phyloP scores from a whole-genome alignment of 331 rosid species.

The Ulmus americana region DNA sequence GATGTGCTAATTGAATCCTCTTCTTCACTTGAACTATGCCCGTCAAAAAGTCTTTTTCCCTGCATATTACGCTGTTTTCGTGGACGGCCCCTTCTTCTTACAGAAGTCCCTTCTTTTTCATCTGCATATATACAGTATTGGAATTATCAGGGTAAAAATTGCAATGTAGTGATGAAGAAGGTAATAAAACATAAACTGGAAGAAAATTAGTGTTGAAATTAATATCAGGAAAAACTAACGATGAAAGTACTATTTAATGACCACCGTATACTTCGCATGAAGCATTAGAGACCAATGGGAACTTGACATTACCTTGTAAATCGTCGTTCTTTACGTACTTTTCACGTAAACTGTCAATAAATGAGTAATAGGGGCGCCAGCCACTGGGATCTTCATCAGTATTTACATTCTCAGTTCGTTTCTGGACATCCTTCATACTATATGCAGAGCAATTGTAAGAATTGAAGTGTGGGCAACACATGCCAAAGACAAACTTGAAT shows the following conservation, averaged over 20 bases:
- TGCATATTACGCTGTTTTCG: conserved; percentile 54
- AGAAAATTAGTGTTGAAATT: background rate
- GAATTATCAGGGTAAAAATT: background rate
- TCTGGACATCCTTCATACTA: conserved; percentile 70
- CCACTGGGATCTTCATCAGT: conserved; percentile 96
- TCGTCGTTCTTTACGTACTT: conserved; percentile 75
- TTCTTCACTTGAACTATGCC: conserved; percentile 71
- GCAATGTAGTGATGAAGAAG: background rate
- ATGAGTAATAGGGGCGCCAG: conserved; percentile 80
- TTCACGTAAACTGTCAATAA: conserved; percentile 59
- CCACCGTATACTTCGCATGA: background rate
- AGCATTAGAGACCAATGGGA: conserved; percentile 1
- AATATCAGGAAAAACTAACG: background rate
- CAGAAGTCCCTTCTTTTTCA: conserved; percentile 63
- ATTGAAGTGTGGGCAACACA: conserved; percentile 1
- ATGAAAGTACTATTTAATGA: background rate
- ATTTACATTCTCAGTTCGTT: conserved; percentile 57
- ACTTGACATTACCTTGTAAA: conserved; percentile 48
- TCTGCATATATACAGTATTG: conserved; percentile 39
- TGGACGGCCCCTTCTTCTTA: conserved; percentile 85
- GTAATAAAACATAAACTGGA: background rate
- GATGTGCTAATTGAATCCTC: conserved; percentile 85
- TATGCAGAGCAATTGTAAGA: conserved; percentile 19
- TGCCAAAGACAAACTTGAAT: conserved; percentile 14
- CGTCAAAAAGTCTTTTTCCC: conserved; percentile 81